Percentiles rank a stretch among this genome's conserved stretches.
Conservation (phyloP, 1,139 yeast genomes). For the Wickerhamiella pararugosa region DNA sequence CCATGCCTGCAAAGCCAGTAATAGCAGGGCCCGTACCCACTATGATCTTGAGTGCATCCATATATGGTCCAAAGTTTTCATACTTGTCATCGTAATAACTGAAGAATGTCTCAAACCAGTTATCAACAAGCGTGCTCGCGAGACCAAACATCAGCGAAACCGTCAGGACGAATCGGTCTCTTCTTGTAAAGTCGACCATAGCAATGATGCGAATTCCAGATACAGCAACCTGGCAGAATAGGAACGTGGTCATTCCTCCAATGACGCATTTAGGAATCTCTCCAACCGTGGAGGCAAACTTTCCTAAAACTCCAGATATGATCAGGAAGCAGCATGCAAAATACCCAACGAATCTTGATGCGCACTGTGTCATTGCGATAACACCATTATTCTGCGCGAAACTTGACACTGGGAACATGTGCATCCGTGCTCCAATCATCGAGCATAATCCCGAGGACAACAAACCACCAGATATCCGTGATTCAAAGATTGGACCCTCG, state of each 20-base stretch:
- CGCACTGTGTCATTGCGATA: slow-evolving; percentile 75
- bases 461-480: slow-evolving; percentile 80
- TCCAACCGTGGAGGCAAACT: slow-evolving; percentile 75
- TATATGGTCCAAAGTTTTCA: slow-evolving; percentile 43
- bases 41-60: slow-evolving; percentile 61
- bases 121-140: slow-evolving; percentile 57
- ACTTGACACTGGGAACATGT: slow-evolving; percentile 68
- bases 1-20: slow-evolving; percentile 65
- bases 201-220: slow-evolving; percentile 73
- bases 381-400: slow-evolving; percentile 91
- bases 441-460: slow-evolving; percentile 65
- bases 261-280: slow-evolving; percentile 71
- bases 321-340: slow-evolving; percentile 74
- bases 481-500: slow-evolving; percentile 62
- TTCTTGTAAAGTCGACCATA: slow-evolving; percentile 59
- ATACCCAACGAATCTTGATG: slow-evolving; percentile 69
- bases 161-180: slow-evolving; percentile 73
- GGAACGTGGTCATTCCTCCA: slow-evolving; percentile 83
- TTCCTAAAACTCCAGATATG: slow-evolving; percentile 71
- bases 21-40: slow-evolving; percentile 77
- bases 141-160: slow-evolving; percentile 61
- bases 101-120: slow-evolving; percentile 61
- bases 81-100: slow-evolving; percentile 54
- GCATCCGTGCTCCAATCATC: slow-evolving; percentile 45
- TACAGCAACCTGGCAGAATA: slow-evolving; percentile 74